Evolutionary conservation across 495 filamentous ascomycete species (phyloP), one percentile per base, ranked within the genome.

Genomic region (Podospora pseudopauciseta): DNA sequence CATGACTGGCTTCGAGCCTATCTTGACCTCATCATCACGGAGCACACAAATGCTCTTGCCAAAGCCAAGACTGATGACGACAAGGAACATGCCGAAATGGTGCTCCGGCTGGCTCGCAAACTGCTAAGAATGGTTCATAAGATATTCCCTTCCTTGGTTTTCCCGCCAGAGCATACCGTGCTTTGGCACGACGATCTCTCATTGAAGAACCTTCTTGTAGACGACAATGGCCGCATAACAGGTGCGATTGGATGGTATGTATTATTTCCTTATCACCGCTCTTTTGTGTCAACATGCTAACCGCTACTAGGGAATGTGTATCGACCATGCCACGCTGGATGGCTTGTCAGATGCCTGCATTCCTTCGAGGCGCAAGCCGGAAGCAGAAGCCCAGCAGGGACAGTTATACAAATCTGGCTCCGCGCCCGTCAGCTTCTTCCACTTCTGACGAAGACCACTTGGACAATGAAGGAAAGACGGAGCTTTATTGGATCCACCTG

Each of bases 251-350:
- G 67, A 65, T 68, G 67, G 67, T 68, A 60, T 28, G 67, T 64
- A 1, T 59, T 5, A 23, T 7, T 30, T 16, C 18, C 26, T 1
- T 61, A 5, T 61, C 28, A 26, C 39, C 16, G 19, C 28, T 61
- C 23, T 34, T n/a, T 61, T 28, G 55, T 18, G 23, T 34, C 32
- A 64, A 5, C 6, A 44, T 64, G 34, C 62, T 64, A 39, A 64
- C 23, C 30, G 3, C 9, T 32, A 84, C 83, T 68, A 88, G 86
- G 86, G 81, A 86, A 59, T 84, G 79, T 68, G 73, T 85, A n/a
- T 79, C 81, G 7, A 76, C 80, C 23, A 64, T 83, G 20, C 85
- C 85, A 26, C 66, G 80, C 15, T 86, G 82, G 78, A 78, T 79
- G 57, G 78, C 81, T 19, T 80, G 75, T 64, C 73, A 83, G 64